These are phyloP conservation scores for Pleurotus ostreatus DNA, from an alignment of 768 basidiomycete species.

Conservation along the genomic window DNA sequence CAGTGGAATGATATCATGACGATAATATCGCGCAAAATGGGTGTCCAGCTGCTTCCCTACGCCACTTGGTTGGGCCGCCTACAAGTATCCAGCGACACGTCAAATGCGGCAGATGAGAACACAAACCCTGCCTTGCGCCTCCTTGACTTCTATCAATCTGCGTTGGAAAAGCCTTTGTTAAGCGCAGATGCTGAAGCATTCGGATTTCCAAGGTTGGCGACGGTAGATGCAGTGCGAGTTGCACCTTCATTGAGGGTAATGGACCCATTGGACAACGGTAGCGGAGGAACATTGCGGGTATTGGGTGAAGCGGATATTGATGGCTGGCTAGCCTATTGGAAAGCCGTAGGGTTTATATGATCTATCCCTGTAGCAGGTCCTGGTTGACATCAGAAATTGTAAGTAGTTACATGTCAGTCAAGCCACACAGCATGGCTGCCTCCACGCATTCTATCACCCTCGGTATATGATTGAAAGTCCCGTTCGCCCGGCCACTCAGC, in stretches of 20 bases:
- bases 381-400: not conserved
- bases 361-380: too few relatives aligned
- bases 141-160: slow-evolving; percentile 23
- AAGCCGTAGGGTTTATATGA: not conserved
- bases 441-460: slow-evolving; percentile 31
- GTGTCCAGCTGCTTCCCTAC: slow-evolving; percentile 27
- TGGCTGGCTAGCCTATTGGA: slow-evolving; percentile 3
- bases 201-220: slow-evolving; percentile 17
- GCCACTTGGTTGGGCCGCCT: slow-evolving; percentile 23
- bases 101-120: slow-evolving; percentile 4
- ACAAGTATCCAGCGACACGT: slow-evolving; percentile 12
- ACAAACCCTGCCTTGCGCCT: slow-evolving; percentile 23
- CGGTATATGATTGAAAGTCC: not conserved
- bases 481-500: slow-evolving; percentile 34
- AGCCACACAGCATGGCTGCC: slow-evolving; percentile 53
- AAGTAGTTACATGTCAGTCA: slow-evolving; percentile 23
- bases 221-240: slow-evolving; percentile 5
- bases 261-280: too few relatives aligned
- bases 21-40: slow-evolving; percentile 17
- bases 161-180: slow-evolving; percentile 7
- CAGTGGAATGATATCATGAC: slow-evolving; percentile 18
- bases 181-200: slow-evolving; percentile 18
- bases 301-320: not conserved
- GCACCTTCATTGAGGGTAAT: slow-evolving; percentile 5
- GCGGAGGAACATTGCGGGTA: not conserved